Evolutionary conservation across 345 rosid genomes (phyloP).

Genomic region (Lepidium sativum): DNA sequence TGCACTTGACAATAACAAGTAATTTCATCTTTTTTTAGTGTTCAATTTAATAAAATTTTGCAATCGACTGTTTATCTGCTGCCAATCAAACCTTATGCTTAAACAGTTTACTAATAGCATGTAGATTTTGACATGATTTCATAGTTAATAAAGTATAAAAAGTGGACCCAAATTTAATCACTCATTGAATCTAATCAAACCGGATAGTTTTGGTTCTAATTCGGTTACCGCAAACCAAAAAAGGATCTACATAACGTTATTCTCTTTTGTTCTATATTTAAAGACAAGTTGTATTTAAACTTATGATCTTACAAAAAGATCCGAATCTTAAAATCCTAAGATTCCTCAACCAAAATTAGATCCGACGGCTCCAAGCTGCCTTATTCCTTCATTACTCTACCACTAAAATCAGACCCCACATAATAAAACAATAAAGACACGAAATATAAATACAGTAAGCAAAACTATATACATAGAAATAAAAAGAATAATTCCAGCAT

Average conservation of each 20-base stretch:
- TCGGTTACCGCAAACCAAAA: background rate
- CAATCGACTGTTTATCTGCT: too few relatives aligned
- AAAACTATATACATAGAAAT: too few relatives aligned
- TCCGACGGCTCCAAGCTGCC: conserved; percentile 32
- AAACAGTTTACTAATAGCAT: too few relatives aligned
- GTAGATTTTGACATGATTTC: too few relatives aligned
- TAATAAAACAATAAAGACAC: conserved; percentile 6
- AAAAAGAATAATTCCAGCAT: conserved; percentile 28
- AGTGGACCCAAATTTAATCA: background rate
- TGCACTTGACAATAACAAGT: too few relatives aligned
- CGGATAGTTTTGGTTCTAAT: background rate
- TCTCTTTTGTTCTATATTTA: too few relatives aligned
- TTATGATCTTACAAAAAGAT: conserved; percentile 34
- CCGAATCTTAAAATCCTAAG: conserved; percentile 66
- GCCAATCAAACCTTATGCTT: too few relatives aligned
- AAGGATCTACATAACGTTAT: background rate
- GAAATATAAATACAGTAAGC: conserved; percentile 13
- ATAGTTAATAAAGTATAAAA: too few relatives aligned
- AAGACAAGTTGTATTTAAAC: conserved; percentile 6
- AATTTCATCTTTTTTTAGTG: too few relatives aligned
- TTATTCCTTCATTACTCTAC: conserved; percentile 23
- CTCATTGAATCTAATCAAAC: background rate
- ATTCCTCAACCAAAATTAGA: conserved; percentile 59
- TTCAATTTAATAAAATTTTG: too few relatives aligned
- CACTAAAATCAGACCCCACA: conserved; percentile 7